Percentiles rank a stretch among this genome's conserved stretches.
phyloP scores from a whole-genome alignment of 108 stramenopile genomes.

The Aurantiochytrium sp. region DNA sequence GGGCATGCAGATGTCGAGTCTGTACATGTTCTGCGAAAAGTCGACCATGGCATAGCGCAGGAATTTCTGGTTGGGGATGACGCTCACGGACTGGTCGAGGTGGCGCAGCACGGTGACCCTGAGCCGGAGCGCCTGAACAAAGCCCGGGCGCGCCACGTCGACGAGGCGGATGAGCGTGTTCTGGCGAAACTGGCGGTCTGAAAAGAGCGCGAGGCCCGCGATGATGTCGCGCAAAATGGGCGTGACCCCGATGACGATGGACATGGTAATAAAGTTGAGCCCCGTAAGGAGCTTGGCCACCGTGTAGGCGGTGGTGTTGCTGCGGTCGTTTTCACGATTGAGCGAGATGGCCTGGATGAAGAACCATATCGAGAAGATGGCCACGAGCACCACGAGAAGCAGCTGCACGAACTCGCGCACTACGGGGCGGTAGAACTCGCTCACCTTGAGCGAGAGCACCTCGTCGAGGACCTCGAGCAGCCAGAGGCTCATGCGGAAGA shows the following conservation, averaged over 20 bases:
- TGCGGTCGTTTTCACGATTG: background rate
- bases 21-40: background rate
- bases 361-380: background rate
- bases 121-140: background rate
- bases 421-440: conserved; percentile 25
- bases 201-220: background rate
- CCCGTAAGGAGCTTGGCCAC: background rate
- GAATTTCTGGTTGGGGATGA: conserved; percentile 12
- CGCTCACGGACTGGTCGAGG: background rate
- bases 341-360: background rate
- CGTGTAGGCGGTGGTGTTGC: background rate
- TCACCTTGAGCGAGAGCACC: background rate
- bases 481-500: background rate
- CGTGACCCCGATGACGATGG: background rate
- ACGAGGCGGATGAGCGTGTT: background rate
- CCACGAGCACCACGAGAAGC: background rate
- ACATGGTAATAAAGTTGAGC: conserved; percentile 9
- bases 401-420: background rate
- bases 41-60: conserved; percentile 14
- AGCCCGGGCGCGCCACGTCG: background rate
- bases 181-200: background rate
- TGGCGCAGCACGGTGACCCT: background rate
- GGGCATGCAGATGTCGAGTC: background rate
- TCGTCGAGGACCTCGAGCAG: background rate
- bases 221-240: conserved; percentile 10